phyloP scores from a whole-genome alignment of 257 asterid species.

The Asclepias syriaca region DNA sequence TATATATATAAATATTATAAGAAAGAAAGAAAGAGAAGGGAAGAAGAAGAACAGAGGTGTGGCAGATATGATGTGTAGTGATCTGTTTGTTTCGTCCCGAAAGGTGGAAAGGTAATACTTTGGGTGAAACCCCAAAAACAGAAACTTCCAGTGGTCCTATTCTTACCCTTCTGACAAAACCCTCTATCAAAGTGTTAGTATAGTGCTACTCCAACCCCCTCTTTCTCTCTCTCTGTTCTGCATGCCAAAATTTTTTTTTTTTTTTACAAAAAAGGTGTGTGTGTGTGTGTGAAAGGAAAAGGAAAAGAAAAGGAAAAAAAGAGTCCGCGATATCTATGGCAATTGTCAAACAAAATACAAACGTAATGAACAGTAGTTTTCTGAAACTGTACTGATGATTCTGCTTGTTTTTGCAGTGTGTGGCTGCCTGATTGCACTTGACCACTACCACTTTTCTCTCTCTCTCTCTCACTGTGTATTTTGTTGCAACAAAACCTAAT shows the following conservation, averaged over 20 bases:
- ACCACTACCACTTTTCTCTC: slow-evolving; percentile 14
- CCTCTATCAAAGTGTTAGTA: slow-evolving; percentile 54
- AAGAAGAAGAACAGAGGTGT: slow-evolving; percentile 37
- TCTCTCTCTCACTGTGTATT: background rate
- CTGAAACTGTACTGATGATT: slow-evolving; percentile 37
- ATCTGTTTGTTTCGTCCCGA: slow-evolving; percentile 62
- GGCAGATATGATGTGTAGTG: slow-evolving; percentile 45
- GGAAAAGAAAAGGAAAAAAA: slow-evolving; percentile 1
- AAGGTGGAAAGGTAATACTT: slow-evolving; percentile 60
- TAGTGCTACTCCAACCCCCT: slow-evolving; percentile 31
- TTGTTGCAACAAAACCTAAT: too few species aligned
- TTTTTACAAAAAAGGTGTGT: background rate
- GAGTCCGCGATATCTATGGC: slow-evolving; percentile 32
- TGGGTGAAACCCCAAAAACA: slow-evolving; percentile 95
- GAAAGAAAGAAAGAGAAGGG: slow-evolving; percentile 36
- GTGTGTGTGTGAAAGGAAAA: too few species aligned
- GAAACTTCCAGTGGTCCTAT: slow-evolving; percentile 95
- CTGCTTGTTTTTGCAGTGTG: slow-evolving; percentile 26
- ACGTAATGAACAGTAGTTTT: slow-evolving; percentile 39
- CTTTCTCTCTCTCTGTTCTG: background rate
- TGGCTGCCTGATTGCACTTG: slow-evolving; percentile 36
- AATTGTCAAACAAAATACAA: slow-evolving; percentile 17
- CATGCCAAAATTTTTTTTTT: too few species aligned
- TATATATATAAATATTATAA: slow-evolving; percentile 13
- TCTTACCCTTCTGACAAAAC: slow-evolving; percentile 55